phyloP scores from a whole-genome alignment of 495 filamentous ascomycete genomes.

The Penicillium malachiteum region DNA sequence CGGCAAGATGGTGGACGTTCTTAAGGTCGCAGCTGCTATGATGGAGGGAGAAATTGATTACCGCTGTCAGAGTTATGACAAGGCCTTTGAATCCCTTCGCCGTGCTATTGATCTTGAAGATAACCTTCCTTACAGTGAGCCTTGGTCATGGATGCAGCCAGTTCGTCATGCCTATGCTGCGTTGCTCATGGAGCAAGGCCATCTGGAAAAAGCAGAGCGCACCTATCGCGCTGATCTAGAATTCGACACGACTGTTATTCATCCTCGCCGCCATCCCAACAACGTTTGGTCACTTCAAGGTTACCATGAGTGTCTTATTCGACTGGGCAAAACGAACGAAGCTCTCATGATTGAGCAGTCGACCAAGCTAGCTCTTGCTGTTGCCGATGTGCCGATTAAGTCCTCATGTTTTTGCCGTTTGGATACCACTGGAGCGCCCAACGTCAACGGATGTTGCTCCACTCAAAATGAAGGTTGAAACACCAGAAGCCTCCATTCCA shows the following conservation, averaged over 20 bases:
- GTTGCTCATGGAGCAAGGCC: constrained; percentile 57
- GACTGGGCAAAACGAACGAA: constrained; percentile 45
- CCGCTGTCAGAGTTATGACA: constrained; percentile 48
- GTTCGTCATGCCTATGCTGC: constrained; percentile 63
- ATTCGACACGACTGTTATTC: constrained; percentile 49
- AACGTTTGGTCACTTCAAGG: constrained; percentile 68
- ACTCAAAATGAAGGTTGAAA: background rate
- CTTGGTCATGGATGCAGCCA: constrained; percentile 68
- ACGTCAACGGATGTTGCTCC: background rate
- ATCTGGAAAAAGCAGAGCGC: constrained; percentile 48
- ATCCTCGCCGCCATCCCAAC: constrained; percentile 58
- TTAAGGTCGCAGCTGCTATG: constrained; percentile 56
- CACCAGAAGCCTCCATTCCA: background rate
- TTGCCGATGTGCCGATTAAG: constrained; percentile 55
- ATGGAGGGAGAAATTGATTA: constrained; percentile 65
- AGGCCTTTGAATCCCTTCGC: constrained; percentile 50
- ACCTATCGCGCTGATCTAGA: constrained; percentile 61
- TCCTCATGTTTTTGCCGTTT: constrained; percentile 60
- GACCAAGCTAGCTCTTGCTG: constrained; percentile 47
- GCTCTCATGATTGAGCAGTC: constrained; percentile 48
- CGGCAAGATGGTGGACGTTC: constrained; percentile 54
- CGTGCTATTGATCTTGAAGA: constrained; percentile 50
- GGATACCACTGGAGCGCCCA: constrained; percentile 14
- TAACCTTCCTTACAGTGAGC: constrained; percentile 58
- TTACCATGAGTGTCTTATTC: constrained; percentile 59